phyloP scores from a whole-genome alignment of 176 grass and related monocot genomes.

The Tuctoria greenei region DNA sequence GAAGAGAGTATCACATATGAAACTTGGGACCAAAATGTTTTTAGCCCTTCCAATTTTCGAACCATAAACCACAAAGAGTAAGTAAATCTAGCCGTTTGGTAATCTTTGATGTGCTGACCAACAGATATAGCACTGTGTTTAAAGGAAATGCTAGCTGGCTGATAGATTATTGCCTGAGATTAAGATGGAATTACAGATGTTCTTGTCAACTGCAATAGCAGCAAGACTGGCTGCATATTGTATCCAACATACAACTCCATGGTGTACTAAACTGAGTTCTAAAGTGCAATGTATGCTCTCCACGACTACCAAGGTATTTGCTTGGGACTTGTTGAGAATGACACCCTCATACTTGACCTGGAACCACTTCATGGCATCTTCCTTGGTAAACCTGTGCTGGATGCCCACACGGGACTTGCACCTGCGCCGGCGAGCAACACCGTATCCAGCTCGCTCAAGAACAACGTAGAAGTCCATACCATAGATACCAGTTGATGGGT shows the following conservation, averaged over 20 bases:
- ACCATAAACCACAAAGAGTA: not conserved
- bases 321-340: conserved; percentile 66
- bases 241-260: conserved; percentile 34
- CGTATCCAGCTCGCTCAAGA: conserved; percentile 59
- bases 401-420: conserved; percentile 62
- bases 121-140: not conserved
- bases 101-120: no score
- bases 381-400: conserved; percentile 65
- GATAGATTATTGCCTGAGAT: not conserved
- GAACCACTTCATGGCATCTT: conserved; percentile 77
- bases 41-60: not conserved
- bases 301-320: conserved; percentile 4
- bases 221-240: conserved; percentile 37
- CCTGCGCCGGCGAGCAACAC: conserved; percentile 53
- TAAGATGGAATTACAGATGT: conserved; percentile 13
- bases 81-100: no score
- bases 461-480: conserved; percentile 69
- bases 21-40: not conserved
- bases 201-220: not conserved
- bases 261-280: conserved; percentile 10
- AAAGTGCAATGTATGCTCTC: not conserved
- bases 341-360: conserved; percentile 73
- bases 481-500: conserved; percentile 66
- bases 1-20: no score
- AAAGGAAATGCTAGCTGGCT: not conserved